phyloP scores from a whole-genome alignment of 148 eudicot species.

The Agrostemma githago region DNA sequence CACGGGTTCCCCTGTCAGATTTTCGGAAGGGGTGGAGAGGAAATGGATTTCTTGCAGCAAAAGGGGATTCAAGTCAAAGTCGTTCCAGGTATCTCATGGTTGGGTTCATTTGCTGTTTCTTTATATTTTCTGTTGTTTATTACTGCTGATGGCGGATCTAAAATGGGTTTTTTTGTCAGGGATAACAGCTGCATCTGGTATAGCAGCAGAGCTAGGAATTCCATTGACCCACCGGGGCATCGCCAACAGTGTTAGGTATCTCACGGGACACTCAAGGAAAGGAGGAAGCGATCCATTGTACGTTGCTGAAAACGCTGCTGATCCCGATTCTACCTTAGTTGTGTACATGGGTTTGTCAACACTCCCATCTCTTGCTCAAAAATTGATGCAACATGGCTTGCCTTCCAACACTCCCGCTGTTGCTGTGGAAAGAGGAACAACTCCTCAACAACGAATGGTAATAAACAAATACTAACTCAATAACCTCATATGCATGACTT shows the following conservation, averaged over 20 bases:
- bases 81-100: slow-evolving; percentile 60
- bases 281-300: slow-evolving; percentile 89
- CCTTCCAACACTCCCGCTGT: slow-evolving; percentile 75
- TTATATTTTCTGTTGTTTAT: background rate
- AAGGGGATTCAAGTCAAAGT: slow-evolving; percentile 91
- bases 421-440: slow-evolving; percentile 94
- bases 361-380: slow-evolving; percentile 77
- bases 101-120: background rate
- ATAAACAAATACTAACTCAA: background rate
- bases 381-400: slow-evolving; percentile 73
- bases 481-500: background rate
- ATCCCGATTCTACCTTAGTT: slow-evolving; percentile 91
- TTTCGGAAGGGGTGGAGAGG: slow-evolving; percentile 98
- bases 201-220: slow-evolving; percentile 89
- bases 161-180: slow-evolving; percentile 37
- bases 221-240: slow-evolving; percentile 93
- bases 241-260: slow-evolving; percentile 86
- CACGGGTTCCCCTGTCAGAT: slow-evolving; percentile 31
- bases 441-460: slow-evolving; percentile 89
- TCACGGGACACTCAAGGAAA: slow-evolving; percentile 90
- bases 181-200: slow-evolving; percentile 97
- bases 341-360: slow-evolving; percentile 97
- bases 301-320: slow-evolving; percentile 87
- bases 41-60: slow-evolving; percentile 93
- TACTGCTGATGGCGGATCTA: background rate